These are phyloP conservation scores for Exutisphaerella laricina DNA, from an alignment of 2,329 filamentous ascomycete genomes.

Conservation along the genomic window DNA sequence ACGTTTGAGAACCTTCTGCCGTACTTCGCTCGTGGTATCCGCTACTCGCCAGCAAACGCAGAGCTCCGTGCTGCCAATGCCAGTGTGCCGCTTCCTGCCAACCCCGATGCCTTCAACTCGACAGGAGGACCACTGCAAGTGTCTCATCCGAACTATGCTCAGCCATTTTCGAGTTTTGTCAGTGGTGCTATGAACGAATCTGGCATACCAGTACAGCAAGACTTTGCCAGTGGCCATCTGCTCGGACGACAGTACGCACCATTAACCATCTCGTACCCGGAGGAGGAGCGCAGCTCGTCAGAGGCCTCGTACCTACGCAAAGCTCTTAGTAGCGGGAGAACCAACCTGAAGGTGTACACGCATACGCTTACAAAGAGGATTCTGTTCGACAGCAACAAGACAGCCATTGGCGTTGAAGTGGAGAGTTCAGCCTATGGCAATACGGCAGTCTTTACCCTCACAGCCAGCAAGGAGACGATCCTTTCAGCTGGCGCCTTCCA, in stretches of 20 bases:
- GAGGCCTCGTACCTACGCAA: slow-evolving; percentile 12
- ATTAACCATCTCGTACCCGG: slow-evolving; percentile 14
- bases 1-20: slow-evolving; percentile 28
- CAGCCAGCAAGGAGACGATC: slow-evolving; percentile 40
- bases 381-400: slow-evolving; percentile 28
- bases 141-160: slow-evolving; percentile 13
- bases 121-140: slow-evolving; percentile 10
- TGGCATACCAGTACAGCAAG: slow-evolving; percentile 11
- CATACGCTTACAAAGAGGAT: slow-evolving; percentile 25
- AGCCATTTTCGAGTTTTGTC: slow-evolving; percentile 12
- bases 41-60: slow-evolving; percentile 6
- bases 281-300: slow-evolving; percentile 17
- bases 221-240: slow-evolving; percentile 11
- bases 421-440: not conserved
- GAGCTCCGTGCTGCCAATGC: slow-evolving; percentile 11
- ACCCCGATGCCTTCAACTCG: slow-evolving; percentile 3
- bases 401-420: slow-evolving; percentile 25
- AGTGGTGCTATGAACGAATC: slow-evolving; percentile 9
- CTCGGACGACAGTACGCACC: slow-evolving; percentile 17
- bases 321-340: slow-evolving; percentile 3
- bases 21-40: slow-evolving; percentile 15
- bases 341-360: slow-evolving; percentile 13
- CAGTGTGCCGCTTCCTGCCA: slow-evolving; percentile 10
- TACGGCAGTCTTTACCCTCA: slow-evolving; percentile 1
- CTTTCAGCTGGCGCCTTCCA: slow-evolving; percentile 41